A percentile compares a stretch with the other conserved stretches of the same genome.
Conservation (phyloP, 192 early-diverging fungal species). For the Powellomyces hirtus region DNA sequence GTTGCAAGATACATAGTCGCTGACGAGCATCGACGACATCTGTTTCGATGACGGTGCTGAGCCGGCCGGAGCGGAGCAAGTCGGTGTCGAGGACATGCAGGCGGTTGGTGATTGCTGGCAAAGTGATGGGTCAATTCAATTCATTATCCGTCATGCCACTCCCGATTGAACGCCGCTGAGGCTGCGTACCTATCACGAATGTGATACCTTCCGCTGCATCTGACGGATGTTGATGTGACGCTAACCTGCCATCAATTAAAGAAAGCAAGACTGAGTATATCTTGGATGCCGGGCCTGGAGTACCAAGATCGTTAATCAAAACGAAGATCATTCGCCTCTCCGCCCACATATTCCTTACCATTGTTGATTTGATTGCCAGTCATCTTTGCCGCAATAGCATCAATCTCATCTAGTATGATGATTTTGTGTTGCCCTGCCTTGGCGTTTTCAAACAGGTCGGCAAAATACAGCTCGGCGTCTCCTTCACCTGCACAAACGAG, state of each 20-base stretch:
- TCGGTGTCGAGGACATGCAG: constrained; percentile 47
- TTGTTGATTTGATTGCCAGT: neutral
- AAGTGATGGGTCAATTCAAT: neutral
- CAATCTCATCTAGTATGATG: constrained; percentile 5
- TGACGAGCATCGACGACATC: constrained; percentile 39
- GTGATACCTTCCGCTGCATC: neutral
- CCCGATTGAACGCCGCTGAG: neutral
- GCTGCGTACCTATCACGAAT: neutral
- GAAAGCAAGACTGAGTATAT: neutral
- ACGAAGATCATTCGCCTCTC: too few species aligned
- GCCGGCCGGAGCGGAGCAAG: constrained; percentile 58
- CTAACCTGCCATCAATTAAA: neutral
- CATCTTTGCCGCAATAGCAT: neutral
- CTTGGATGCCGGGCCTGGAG: neutral
- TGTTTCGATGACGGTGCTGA: constrained; percentile 50
- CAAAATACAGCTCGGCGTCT: constrained; percentile 20
- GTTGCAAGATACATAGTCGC: constrained; percentile 4
- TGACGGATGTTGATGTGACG: too few species aligned
- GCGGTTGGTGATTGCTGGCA: constrained; percentile 44
- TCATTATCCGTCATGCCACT: neutral
- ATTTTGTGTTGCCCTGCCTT: neutral
- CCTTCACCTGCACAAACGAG: constrained; percentile 8
- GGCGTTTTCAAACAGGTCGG: neutral
- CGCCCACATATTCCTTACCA: neutral
- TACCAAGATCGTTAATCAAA: too few species aligned